Conservation (phyloP, 2,329 filamentous ascomycete species). For the Passalora sequoiae region DNA sequence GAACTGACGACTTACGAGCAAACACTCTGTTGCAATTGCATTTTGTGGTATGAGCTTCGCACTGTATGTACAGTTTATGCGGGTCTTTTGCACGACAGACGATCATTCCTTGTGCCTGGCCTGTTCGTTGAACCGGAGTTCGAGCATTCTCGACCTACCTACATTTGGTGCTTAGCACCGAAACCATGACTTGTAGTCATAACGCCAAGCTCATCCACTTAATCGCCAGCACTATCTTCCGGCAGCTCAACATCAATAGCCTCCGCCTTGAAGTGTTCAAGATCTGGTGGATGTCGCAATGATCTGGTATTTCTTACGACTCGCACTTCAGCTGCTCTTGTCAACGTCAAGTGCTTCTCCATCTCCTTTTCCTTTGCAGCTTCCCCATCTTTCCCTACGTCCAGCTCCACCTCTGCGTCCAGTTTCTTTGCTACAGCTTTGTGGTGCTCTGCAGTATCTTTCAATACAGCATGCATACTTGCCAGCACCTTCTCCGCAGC, state of each 20-base stretch:
- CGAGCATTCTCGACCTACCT: too few species aligned
- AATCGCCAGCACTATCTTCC: too few species aligned
- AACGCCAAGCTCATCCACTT: too few species aligned
- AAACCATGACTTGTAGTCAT: too few species aligned
- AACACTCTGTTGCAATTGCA: too few species aligned
- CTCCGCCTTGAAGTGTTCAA: constrained; percentile 56
- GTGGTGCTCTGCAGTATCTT: constrained; percentile 61
- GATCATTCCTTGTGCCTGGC: too few species aligned
- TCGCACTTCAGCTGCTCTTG: constrained; percentile 82
- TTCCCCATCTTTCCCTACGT: constrained; percentile 40
- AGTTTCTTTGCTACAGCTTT: constrained; percentile 55
- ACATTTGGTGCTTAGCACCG: too few species aligned
- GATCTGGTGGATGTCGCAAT: constrained; percentile 62
- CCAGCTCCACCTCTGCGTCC: constrained; percentile 44
- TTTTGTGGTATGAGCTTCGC: too few species aligned
- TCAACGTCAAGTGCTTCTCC: constrained; percentile 62
- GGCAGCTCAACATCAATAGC: constrained; percentile 29
- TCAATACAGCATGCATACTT: constrained; percentile 84
- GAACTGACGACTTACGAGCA: too few species aligned
- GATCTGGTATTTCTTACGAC: constrained; percentile 70
- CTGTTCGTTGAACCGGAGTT: too few species aligned
- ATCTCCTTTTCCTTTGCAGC: constrained; percentile 46
- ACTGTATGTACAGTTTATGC: too few species aligned
- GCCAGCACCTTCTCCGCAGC: constrained; percentile 83
- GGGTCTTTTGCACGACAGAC: too few species aligned